Evolutionary conservation across 2,329 filamentous ascomycete species (phyloP), one percentile per base, ranked within the genome.

Genomic region (Clarireedia homoeocarpa): DNA sequence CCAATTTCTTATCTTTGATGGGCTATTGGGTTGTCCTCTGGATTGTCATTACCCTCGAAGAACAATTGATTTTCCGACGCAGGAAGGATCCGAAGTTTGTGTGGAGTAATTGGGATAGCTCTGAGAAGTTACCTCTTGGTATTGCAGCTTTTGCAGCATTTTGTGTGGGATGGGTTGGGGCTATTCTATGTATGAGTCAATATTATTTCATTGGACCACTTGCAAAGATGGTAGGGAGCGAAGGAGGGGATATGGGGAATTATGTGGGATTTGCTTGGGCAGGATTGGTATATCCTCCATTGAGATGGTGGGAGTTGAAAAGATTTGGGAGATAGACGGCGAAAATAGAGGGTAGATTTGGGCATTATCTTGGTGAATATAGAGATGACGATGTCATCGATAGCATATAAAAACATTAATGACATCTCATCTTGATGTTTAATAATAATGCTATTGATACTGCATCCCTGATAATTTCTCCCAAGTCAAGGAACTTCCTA

Each of bases 11-110:
- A 5, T 82, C 83, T 0, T 71, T 88, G 23, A 87, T 88, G 80
- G 85, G 84, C 1, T 88, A 87, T 69, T 88, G 83, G 83, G 76
- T 85, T 15, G 77, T 77, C 14, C 80, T 86, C 46, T 85, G 82
- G 81, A 75, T 86, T 20, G 77, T 78, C 1, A 84, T 88, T 48
- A 72, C 80, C 2, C 68, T 83, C 2, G 76, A 82, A 64, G 85
- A 88, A 65, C 78, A 84, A 49, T 67, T 84, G 20, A 72, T 88
- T 49, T 88, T 88, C 67, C 75, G 82, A 2, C 71, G 74, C 3
- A 64, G 65, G 4, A 57, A 45, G 39, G 61, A 57, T 1, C 60
- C 62, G 1, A 74, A 72, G 1, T 86, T 80, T 69, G 77, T 82
- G 59, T 87, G 83, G 83, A 71, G 71, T 15, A 71, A 73, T 3